Evolutionary conservation across 2,329 filamentous ascomycete genomes (phyloP).

Genomic region (Pseudocercospora ulei): DNA sequence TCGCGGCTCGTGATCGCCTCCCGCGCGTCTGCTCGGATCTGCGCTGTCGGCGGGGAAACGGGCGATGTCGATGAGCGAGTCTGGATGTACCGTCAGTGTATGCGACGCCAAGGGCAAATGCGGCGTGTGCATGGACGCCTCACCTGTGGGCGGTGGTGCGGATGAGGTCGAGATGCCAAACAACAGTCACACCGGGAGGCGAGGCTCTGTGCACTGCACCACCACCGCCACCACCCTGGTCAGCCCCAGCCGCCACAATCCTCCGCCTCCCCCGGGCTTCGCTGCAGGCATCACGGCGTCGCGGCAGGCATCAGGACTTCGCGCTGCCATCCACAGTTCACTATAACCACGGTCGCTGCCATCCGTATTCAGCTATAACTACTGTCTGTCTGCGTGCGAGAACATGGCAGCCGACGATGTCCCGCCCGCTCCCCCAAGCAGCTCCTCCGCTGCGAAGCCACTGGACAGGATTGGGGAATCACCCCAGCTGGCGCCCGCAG

Average conservation of each 20-base stretch:
- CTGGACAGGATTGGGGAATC: constrained; percentile 1
- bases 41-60: neutral
- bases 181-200: no score
- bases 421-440: neutral
- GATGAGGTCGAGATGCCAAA: constrained; percentile 7
- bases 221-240: no score
- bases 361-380: constrained; percentile 2
- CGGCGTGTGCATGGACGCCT: neutral
- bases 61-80: no score
- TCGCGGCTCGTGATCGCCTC: neutral
- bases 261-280: no score
- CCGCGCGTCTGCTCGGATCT: neutral
- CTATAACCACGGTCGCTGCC: no score
- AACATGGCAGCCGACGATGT: constrained; percentile 3
- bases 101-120: neutral
- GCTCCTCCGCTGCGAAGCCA: neutral
- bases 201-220: no score
- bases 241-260: no score
- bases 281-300: no score
- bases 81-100: constrained; percentile 4
- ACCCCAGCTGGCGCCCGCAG: neutral
- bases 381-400: neutral
- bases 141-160: constrained; percentile 4
- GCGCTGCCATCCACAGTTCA: no score
- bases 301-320: no score